phyloP scores from a whole-genome alignment of 148 eudicot genomes.

The Chenopodium quinoa region DNA sequence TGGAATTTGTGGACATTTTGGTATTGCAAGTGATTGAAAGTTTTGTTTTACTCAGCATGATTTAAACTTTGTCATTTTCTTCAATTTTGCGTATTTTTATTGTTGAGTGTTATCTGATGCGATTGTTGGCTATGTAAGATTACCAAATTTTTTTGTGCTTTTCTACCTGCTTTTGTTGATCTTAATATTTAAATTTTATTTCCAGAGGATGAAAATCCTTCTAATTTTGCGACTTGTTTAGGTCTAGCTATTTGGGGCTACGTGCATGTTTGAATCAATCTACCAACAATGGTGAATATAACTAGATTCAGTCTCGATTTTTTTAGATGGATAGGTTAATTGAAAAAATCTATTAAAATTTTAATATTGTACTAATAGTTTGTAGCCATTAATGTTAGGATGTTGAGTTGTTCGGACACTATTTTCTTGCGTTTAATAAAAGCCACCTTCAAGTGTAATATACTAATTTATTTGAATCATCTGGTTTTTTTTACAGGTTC shows the following conservation, averaged over 20 bases:
- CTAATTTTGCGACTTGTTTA: conserved; percentile 9
- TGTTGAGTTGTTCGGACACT: not conserved
- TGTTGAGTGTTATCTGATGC: conserved; percentile 18
- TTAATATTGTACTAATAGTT: not conserved
- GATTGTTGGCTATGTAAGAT: conserved; percentile 19
- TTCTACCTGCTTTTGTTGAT: conserved; percentile 4
- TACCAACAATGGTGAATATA: not conserved
- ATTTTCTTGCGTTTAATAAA: not conserved
- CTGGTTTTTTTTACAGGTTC: not conserved
- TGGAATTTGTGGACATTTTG: not conserved
- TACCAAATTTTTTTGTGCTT: conserved; percentile 5
- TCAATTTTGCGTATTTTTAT: not conserved
- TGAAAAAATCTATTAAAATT: not conserved
- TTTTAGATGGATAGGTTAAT: not conserved
- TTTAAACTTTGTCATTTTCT: conserved; percentile 11
- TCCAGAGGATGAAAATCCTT: not conserved
- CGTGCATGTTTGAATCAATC: not conserved
- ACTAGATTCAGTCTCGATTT: not conserved
- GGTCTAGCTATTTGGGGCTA: not conserved
- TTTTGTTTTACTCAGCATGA: not conserved
- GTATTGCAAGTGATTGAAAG: conserved; percentile 8
- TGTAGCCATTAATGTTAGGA: not conserved
- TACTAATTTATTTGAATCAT: no score
- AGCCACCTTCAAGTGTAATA: not conserved
- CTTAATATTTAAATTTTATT: not conserved